phyloP scores from a whole-genome alignment of 805 yeast genomes.

The Nakazawaea wickerhamii region DNA sequence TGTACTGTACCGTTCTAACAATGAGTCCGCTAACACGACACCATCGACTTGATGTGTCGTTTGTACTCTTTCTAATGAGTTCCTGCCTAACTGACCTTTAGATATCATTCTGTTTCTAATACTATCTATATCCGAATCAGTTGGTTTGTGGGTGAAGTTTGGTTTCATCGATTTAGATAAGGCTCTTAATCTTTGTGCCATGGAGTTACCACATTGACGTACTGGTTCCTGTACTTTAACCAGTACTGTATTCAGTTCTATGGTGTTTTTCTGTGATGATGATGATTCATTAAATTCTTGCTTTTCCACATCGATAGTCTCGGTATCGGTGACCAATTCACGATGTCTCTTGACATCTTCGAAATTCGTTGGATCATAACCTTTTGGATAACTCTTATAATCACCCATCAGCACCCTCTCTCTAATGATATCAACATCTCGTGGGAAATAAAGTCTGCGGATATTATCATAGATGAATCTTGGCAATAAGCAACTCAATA shows the following conservation, averaged over 20 bases:
- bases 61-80: conserved; percentile 34
- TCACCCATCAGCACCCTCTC: conserved; percentile 53
- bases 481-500: conserved; percentile 51
- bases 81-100: conserved; percentile 18
- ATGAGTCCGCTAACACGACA: conserved; percentile 42
- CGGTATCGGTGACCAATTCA: neutral
- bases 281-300: neutral
- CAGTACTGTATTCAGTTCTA: too few relatives aligned
- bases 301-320: conserved; percentile 2
- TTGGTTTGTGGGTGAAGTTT: neutral
- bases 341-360: conserved; percentile 22
- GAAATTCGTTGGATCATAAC: conserved; percentile 49
- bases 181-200: conserved; percentile 6
- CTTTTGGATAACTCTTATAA: conserved; percentile 42
- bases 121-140: conserved; percentile 8
- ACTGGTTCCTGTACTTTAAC: too few relatives aligned
- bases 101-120: conserved; percentile 16
- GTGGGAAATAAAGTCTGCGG: conserved; percentile 49
- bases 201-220: too few relatives aligned
- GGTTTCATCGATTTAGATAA: conserved; percentile 9
- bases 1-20: conserved; percentile 21
- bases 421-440: conserved; percentile 66
- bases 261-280: neutral
- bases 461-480: conserved; percentile 48
- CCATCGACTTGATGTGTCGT: conserved; percentile 47